phyloP scores from a whole-genome alignment of 208 protist species.

The Crithidia fasciculata region DNA sequence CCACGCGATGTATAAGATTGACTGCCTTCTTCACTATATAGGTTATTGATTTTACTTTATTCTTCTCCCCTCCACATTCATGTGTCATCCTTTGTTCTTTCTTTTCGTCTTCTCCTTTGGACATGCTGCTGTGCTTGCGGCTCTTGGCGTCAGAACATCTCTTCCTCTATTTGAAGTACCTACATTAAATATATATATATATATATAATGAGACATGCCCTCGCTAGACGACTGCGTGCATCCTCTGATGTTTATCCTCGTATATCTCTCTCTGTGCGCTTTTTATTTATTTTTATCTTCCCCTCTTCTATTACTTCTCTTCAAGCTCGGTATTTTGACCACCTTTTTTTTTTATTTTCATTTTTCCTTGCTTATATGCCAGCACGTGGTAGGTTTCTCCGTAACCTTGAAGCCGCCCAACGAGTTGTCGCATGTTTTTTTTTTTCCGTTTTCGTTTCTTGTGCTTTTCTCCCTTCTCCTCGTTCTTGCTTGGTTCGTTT shows the following conservation, averaged over 20 bases:
- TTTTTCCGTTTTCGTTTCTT: slow-evolving; percentile 6
- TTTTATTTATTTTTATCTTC: slow-evolving; percentile 6
- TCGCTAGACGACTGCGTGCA: neutral
- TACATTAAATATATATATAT: slow-evolving; percentile 13
- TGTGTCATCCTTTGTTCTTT: neutral
- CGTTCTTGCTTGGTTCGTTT: neutral
- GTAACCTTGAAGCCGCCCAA: neutral
- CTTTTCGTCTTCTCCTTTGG: slow-evolving; percentile 3
- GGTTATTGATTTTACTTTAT: too few species aligned
- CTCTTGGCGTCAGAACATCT: too few species aligned
- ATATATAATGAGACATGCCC: neutral
- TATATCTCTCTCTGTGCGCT: slow-evolving; percentile 11
- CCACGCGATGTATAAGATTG: too few species aligned
- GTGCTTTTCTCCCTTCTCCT: neutral
- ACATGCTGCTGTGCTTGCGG: too few species aligned
- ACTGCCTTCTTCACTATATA: too few species aligned
- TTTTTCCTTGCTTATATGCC: neutral
- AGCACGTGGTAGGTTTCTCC: neutral
- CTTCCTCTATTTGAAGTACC: too few species aligned
- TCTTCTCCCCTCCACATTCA: neutral
- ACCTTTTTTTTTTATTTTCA: slow-evolving; percentile 4
- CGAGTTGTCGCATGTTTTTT: neutral
- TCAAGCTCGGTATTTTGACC: too few species aligned
- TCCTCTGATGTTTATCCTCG: slow-evolving; percentile 10
- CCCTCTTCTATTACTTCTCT: slow-evolving; percentile 2